These are phyloP conservation scores for Syzygium grande DNA, from an alignment of 345 rosid species.

Conservation along the genomic window DNA sequence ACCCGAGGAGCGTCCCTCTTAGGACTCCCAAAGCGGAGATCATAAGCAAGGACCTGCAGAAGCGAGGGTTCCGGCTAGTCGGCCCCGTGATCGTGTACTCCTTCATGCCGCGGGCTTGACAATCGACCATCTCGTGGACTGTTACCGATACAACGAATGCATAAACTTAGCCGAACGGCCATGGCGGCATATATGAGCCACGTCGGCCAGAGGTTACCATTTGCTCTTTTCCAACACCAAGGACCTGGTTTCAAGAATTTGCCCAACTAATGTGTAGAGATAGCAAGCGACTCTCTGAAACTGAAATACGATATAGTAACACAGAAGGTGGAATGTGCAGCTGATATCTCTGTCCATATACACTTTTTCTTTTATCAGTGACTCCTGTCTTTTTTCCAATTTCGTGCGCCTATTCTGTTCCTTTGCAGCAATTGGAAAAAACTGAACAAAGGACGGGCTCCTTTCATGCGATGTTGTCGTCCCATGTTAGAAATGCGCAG, in stretches of 20 bases:
- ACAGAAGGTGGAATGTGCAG: too few relatives aligned
- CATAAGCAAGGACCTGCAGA: conserved; percentile 75
- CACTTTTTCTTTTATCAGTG: neutral
- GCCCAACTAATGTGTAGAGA: neutral
- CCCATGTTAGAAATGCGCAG: neutral
- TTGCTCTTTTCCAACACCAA: neutral
- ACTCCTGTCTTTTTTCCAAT: neutral
- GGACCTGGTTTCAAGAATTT: neutral
- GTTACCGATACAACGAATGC: conserved; percentile 73
- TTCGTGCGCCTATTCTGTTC: neutral
- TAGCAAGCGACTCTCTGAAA: neutral
- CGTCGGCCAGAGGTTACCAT: neutral
- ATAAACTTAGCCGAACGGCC: conserved; percentile 81
- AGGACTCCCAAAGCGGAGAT: conserved; percentile 83
- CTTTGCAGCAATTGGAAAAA: neutral
- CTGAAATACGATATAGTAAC: neutral
- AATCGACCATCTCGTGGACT: conserved; percentile 83
- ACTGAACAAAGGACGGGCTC: neutral
- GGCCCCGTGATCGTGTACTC: conserved; percentile 95
- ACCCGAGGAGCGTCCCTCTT: conserved; percentile 76
- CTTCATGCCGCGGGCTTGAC: conserved; percentile 89
- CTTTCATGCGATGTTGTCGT: neutral
- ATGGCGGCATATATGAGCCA: conserved; percentile 64
- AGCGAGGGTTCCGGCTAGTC: conserved; percentile 73
- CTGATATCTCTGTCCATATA: neutral